Conservation (phyloP, 2,329 filamentous ascomycete species). For the Phaeosphaeria sp. region DNA sequence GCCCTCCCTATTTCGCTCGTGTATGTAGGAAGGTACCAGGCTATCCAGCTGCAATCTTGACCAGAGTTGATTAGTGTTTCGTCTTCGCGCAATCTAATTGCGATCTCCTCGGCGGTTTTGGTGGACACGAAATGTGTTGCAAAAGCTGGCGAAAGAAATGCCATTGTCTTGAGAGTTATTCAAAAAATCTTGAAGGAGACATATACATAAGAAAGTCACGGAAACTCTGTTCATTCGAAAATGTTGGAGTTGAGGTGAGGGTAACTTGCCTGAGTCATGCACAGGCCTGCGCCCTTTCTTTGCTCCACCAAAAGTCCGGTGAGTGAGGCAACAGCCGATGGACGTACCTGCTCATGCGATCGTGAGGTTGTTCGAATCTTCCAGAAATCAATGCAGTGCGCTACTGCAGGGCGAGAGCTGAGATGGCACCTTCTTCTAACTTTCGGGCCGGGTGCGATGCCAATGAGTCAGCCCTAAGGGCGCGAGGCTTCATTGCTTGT, state of each 20-base stretch:
- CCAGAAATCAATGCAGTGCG: neutral
- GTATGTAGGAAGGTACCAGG: constrained; percentile 9
- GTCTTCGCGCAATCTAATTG: constrained; percentile 9
- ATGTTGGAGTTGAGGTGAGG: neutral
- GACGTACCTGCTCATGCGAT: neutral
- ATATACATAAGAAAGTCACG: neutral
- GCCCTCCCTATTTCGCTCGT: neutral
- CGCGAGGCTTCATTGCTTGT: neutral
- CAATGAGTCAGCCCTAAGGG: neutral
- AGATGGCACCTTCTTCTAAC: neutral
- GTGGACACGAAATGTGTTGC: constrained; percentile 9
- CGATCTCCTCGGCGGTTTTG: constrained; percentile 3
- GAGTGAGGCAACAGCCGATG: neutral
- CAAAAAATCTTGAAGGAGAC: neutral
- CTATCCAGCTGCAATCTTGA: constrained; percentile 15
- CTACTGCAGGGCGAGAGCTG: neutral
- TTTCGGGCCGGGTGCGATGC: neutral
- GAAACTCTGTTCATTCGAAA: neutral
- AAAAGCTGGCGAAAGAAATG: neutral
- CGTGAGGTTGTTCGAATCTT: neutral
- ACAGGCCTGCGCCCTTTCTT: neutral
- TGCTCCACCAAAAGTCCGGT: neutral
- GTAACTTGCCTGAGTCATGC: neutral
- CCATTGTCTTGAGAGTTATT: neutral
- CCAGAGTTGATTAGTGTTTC: constrained; percentile 7